Conservation (phyloP, 306 rosid species). For the Fagus sylvatica region DNA sequence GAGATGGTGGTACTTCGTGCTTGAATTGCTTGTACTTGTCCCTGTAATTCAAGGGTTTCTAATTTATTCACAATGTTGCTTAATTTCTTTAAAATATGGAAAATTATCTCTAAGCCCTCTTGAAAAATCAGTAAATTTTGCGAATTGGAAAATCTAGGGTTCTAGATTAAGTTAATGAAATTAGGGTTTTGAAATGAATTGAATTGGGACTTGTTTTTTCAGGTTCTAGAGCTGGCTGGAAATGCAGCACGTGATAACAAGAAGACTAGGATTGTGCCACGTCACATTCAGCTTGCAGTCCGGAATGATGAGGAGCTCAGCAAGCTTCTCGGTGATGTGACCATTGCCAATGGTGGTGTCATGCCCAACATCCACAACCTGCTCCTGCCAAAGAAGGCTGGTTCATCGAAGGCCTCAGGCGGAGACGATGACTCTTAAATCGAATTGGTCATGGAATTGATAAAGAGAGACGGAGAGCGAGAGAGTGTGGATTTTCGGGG, state of each 20-base stretch:
- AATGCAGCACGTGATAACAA: constrained; percentile 93
- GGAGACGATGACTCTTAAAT: constrained; percentile 65
- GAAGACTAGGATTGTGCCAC: constrained; percentile 89
- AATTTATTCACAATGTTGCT: not conserved
- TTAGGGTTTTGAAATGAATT: not conserved
- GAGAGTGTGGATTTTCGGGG: not conserved
- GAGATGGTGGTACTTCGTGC: not conserved
- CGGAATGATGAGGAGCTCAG: constrained; percentile 87
- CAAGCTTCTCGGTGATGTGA: constrained; percentile 86
- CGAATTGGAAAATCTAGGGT: not conserved
- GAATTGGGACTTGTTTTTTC: not conserved
- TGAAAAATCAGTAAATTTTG: not conserved
- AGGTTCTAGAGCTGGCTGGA: constrained; percentile 93
- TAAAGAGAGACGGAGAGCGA: no score
- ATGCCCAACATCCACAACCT: constrained; percentile 93
- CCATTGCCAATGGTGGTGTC: constrained; percentile 90
- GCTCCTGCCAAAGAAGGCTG: constrained; percentile 76
- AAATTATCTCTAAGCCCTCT: not conserved
- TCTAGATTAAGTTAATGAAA: not conserved
- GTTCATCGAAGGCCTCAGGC: constrained; percentile 48
- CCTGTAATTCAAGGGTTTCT: not conserved
- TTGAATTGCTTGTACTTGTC: not conserved
- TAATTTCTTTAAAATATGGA: no score
- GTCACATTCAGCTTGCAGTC: constrained; percentile 81
- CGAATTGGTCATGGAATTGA: no score